Conservation (phyloP, 148 eudicot genomes). For the Vaccinium vitisidaea region DNA sequence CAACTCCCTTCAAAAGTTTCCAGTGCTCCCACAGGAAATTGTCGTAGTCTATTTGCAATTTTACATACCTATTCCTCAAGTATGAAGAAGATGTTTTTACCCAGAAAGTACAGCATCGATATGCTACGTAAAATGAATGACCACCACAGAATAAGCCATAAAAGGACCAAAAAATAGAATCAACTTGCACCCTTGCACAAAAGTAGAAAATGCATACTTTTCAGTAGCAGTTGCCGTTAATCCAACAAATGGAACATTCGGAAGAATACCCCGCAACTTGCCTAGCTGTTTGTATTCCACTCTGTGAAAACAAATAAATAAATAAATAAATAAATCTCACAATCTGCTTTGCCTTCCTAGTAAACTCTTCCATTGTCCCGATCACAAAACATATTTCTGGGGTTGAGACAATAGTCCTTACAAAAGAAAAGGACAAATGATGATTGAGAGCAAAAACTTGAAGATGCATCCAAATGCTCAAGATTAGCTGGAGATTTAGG, state of each 20-base stretch:
- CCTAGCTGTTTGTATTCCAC: slow-evolving; percentile 71
- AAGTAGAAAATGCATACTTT: slow-evolving; percentile 43
- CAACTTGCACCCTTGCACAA: background rate
- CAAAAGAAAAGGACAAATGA: background rate
- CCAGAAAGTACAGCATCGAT: background rate
- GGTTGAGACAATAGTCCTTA: background rate
- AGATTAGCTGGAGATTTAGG: background rate
- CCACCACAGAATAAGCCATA: background rate
- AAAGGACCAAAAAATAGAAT: background rate
- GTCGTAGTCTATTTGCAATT: background rate
- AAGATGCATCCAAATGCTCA: slow-evolving; percentile 4
- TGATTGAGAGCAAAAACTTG: background rate
- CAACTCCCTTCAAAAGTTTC: background rate
- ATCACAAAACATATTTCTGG: background rate
- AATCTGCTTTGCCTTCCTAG: background rate
- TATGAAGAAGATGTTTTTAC: background rate
- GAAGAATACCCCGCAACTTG: slow-evolving; percentile 59
- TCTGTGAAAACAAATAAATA: slow-evolving; percentile 32
- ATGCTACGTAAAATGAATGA: background rate
- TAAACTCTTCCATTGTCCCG: background rate
- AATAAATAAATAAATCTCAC: background rate
- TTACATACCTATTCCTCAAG: background rate
- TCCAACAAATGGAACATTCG: slow-evolving; percentile 68
- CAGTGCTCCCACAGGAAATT: background rate
- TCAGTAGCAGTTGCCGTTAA: slow-evolving; percentile 88